Evolutionary conservation across 1,284 basidiomycete genomes (phyloP).

Genomic region (Trichosporon asahii): DNA sequence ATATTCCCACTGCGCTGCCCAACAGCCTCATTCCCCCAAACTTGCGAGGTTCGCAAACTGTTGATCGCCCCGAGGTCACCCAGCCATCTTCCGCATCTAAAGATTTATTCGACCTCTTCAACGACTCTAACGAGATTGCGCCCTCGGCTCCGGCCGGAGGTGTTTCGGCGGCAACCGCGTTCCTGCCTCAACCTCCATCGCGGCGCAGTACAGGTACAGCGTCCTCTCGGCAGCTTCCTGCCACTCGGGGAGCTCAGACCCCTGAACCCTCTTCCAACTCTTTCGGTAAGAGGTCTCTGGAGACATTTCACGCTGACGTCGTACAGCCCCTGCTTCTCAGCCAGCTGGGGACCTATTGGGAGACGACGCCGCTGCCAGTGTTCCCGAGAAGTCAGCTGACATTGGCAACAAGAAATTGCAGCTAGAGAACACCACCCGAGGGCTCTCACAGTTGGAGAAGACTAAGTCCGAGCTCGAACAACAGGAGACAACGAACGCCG

Average conservation of each 20-base stretch:
- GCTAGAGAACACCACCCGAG: constrained; percentile 68
- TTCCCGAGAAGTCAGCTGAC: constrained; percentile 56
- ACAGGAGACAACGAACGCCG: constrained; percentile 60
- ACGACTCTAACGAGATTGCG: constrained; percentile 26
- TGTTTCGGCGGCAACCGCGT: constrained; percentile 17
- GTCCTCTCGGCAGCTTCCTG: neutral
- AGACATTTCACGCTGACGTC: neutral
- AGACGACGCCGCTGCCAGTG: constrained; percentile 47
- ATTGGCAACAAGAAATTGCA: constrained; percentile 83
- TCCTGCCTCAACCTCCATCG: constrained; percentile 32
- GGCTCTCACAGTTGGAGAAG: constrained; percentile 40
- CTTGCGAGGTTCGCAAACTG: constrained; percentile 27
- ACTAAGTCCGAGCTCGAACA: constrained; percentile 48
- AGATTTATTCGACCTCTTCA: constrained; percentile 52
- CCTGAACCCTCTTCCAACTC: neutral
- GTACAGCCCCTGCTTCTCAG: neutral
- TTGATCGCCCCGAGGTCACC: neutral
- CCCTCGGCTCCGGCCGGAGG: neutral
- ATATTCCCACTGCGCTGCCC: constrained; percentile 71
- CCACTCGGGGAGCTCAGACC: neutral
- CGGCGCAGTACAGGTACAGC: constrained; percentile 15
- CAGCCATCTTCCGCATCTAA: constrained; percentile 29
- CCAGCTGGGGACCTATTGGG: constrained; percentile 43
- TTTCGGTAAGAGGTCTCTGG: constrained; percentile 18
- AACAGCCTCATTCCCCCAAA: constrained; percentile 71